Base-by-base conservation (phyloP, 495 filamentous ascomycete species). In the Daldinia bambusicola region DNA sequence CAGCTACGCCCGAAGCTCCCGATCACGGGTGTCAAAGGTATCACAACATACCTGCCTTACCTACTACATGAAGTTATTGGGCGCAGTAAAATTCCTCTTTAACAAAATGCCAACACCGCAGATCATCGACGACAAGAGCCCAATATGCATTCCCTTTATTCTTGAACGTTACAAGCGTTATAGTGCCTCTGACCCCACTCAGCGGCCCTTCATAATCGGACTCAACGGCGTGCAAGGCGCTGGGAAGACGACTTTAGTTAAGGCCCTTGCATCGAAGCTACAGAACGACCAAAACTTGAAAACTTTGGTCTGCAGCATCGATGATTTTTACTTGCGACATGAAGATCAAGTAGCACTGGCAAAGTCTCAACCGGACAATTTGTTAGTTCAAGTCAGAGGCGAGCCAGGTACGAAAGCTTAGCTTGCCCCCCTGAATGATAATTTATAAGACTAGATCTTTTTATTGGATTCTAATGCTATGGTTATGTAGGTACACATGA, bases 231-330 rank as follows among this genome's bases (percentile, higher is more conserved):
- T 96, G 14, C 94, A 97, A 78, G 94, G 94, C 53, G 92, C 91
- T 51, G 95, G 95, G 43, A 98, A 98, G 80, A 95, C 94, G 1
- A 94, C 94, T 3, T 84, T 98, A 71, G 94, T 94, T 6, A 87
- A 88, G 31, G 85, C 85, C 8, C 86, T 97, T 20, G 82, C 88
- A 53, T 73, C 85, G 18, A 89, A 86, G n/a, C 87, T 97, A 38
- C 82, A 84, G 59, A 82, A 85, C n/a, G 84, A 87, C 26, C 86
- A 93, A 77, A 85, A 83, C 9, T 84, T 97, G 41, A 81, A 88
- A 60, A 93, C 92, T 4, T 82, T 91, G 37, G 92, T 94, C 7
- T 84, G 93, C 74, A 94, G 91, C 74, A 93, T 97, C 61, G 95
- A 98, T 78, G 94, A 98, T 79, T 88, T 98, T 61, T 98, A 98